phyloP scores from a whole-genome alignment of 306 rosid genomes.

The Castanopsis chinensis region DNA sequence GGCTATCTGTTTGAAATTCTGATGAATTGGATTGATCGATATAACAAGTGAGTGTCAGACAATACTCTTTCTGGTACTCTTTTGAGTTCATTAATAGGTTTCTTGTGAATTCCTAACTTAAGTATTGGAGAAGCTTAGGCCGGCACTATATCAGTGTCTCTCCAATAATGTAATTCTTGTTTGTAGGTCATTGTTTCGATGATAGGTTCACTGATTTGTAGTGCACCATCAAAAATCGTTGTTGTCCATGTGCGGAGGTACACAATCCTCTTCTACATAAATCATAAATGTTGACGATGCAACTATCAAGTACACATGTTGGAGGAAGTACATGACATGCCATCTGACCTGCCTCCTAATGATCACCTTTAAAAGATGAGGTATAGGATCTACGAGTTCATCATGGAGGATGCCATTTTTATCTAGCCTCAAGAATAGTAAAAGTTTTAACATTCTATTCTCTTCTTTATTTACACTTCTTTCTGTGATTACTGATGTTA shows the following conservation, averaged over 20 bases:
- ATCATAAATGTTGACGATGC: conserved; percentile 90
- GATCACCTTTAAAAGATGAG: conserved; percentile 87
- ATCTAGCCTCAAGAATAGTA: conserved; percentile 55
- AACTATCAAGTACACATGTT: conserved; percentile 85
- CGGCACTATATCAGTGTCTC: too few relatives aligned
- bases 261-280: conserved; percentile 69
- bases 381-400: conserved; percentile 68
- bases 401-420: conserved; percentile 64
- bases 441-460: conserved; percentile 5
- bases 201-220: too few relatives aligned
- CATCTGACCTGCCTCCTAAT: conserved; percentile 75
- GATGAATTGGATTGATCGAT: too few relatives aligned
- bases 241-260: conserved; percentile 94
- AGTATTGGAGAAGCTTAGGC: too few relatives aligned
- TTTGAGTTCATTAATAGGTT: too few relatives aligned
- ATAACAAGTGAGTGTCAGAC: too few relatives aligned
- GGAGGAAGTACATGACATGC: conserved; percentile 80
- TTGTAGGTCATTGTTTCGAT: too few relatives aligned
- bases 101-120: too few relatives aligned
- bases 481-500: neutral
- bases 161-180: too few relatives aligned
- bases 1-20: too few relatives aligned
- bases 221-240: conserved; percentile 71
- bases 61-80: too few relatives aligned
- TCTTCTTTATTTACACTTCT: conserved; percentile 6